These are phyloP conservation scores for Cordyceps cicadae DNA, from an alignment of 2,329 filamentous ascomycete genomes.

Conservation along the genomic window DNA sequence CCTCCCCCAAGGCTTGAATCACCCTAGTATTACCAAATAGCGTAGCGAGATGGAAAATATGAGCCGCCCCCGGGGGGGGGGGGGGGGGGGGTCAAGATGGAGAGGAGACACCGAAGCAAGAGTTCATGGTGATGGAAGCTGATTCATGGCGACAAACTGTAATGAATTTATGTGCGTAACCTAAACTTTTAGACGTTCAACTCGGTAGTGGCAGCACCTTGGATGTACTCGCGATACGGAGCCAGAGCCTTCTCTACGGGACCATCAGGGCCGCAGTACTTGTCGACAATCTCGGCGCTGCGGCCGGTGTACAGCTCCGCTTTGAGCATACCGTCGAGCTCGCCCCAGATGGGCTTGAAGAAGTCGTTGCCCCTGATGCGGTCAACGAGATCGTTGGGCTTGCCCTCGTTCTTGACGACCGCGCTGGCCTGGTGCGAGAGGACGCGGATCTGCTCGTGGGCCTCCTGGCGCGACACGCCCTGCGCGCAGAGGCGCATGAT, in stretches of 20 bases:
- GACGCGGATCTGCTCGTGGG: conserved; percentile 81
- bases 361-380: conserved; percentile 65
- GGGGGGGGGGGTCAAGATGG: no score
- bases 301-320: conserved; percentile 46
- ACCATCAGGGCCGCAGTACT: conserved; percentile 33
- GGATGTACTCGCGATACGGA: conserved; percentile 30
- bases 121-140: no score
- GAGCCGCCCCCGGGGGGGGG: no score
- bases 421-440: conserved; percentile 67
- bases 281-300: conserved; percentile 36
- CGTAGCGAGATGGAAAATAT: no score
- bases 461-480: conserved; percentile 67
- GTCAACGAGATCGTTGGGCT: conserved; percentile 72
- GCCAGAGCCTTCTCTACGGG: conserved; percentile 30
- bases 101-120: no score
- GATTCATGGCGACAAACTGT: not conserved
- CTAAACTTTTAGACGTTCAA: conserved; percentile 26
- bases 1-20: no score
- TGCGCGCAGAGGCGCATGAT: conserved; percentile 71
- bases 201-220: conserved; percentile 26
- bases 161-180: not conserved
- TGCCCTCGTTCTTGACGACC: conserved; percentile 52
- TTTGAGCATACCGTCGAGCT: conserved; percentile 61
- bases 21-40: no score
- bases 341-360: conserved; percentile 63